phyloP scores from a whole-genome alignment of 2,329 filamentous ascomycete species.

The Sarocladiaceae sp. region DNA sequence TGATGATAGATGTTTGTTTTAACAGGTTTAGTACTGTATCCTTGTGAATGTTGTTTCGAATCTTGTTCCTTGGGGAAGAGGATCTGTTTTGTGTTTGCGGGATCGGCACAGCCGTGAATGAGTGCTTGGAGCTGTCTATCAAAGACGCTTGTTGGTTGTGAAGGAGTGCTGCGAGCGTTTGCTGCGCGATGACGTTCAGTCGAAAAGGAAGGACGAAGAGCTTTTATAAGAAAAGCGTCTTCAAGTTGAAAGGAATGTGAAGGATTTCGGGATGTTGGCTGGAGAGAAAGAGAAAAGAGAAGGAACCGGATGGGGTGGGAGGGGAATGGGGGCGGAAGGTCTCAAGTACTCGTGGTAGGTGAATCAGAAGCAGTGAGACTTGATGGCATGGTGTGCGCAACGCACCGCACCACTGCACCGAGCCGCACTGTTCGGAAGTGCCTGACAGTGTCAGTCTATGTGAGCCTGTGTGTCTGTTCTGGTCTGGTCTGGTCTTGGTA shows the following conservation, averaged over 20 bases:
- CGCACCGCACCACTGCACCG: no score
- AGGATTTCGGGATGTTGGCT: conserved; percentile 11
- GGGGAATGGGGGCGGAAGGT: not conserved
- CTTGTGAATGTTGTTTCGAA: not conserved
- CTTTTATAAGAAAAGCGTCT: not conserved
- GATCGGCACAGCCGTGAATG: conserved; percentile 31
- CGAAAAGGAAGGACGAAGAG: conserved; percentile 20
- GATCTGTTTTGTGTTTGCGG: conserved; percentile 8
- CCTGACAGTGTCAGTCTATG: no score
- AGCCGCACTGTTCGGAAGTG: no score
- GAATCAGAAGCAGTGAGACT: not conserved
- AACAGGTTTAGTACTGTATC: not conserved
- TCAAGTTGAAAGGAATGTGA: conserved; percentile 17
- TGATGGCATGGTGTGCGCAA: not conserved
- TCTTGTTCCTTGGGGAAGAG: conserved; percentile 12
- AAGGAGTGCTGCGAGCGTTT: conserved; percentile 32
- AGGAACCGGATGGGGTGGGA: conserved; percentile 10
- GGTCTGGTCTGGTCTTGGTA: not conserved
- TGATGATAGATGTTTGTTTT: conserved; percentile 22
- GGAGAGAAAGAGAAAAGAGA: conserved; percentile 16
- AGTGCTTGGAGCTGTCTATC: conserved; percentile 39
- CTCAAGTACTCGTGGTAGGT: conserved; percentile 9
- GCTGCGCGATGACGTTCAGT: conserved; percentile 17
- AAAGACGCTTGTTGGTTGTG: conserved; percentile 41
- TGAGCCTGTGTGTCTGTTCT: not conserved